Base-by-base conservation (phyloP, 768 basidiomycete genomes). In the Macrolepiota dolichaula region DNA sequence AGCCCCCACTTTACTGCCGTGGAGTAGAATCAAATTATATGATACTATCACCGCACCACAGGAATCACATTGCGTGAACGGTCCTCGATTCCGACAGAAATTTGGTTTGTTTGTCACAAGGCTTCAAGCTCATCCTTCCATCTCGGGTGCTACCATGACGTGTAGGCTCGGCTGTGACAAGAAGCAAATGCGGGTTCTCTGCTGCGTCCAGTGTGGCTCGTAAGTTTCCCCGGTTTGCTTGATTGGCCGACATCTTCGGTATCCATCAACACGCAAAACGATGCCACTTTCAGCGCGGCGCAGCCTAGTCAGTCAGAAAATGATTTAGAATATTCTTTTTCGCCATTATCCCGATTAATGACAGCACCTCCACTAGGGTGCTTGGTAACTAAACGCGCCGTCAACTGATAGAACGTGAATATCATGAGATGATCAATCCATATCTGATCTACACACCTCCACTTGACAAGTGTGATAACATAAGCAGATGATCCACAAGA, bases 231-330 rank as follows among this genome's bases (percentile, higher is more conserved):
- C 36, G 25, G 49, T 35, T 29, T 51, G 29, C 37, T 15, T 53
- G 53, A 38, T 49, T 25, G 15, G 32, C 59, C 59, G 59, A 61
- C 52, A 24, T 55, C 59, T 32, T 54, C 59, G 53, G 52, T 49
- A 37, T 44, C 29, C 24, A 59, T 52, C 49, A 52, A 22, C 19
- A 12, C 17, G 5, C 40, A 42, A 13, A 12, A 44, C 44, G 35
- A 46, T 32, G 29, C 7, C 29, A 38, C 19, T 22, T 32, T 19
- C n/a, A n/a, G n/a, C 6, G 44, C 27, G 27, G 29, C 32, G 3
- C 22, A 36, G 27, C 22, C 15, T 36, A 29, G 24, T 17, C 17
- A 7, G 15, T 35, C 38, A 51, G 37, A 32, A 51, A 51, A 46
- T 51, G 12, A 32, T 59, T 52, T 29, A 53, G n/a, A 42, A 42